Conservation (phyloP, 176 grass and related monocot genomes). For the Aechmea fasciata region DNA sequence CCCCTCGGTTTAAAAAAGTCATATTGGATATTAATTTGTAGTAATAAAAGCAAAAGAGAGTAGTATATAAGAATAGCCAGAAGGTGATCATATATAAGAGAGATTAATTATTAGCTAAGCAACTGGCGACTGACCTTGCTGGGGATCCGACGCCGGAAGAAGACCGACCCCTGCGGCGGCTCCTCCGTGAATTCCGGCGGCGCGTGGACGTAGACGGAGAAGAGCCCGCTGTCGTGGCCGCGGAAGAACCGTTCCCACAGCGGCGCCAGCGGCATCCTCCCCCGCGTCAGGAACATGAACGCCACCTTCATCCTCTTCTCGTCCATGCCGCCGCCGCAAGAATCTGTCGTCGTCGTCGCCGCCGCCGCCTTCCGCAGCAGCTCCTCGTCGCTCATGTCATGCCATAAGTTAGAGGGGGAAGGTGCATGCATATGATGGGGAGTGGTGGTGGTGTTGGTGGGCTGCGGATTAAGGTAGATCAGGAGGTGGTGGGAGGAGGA, state of each 20-base stretch:
- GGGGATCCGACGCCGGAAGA: constrained; percentile 13
- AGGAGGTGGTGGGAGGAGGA: constrained; percentile 3
- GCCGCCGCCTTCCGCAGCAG: constrained; percentile 5
- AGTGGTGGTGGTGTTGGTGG: neutral
- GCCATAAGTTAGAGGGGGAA: neutral
- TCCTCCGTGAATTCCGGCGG: constrained; percentile 21
- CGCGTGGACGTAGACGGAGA: constrained; percentile 27
- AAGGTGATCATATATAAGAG: too few relatives aligned
- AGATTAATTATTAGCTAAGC: too few relatives aligned
- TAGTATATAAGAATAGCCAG: neutral
- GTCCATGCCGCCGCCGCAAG: neutral
- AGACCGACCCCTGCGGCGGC: constrained; percentile 16
- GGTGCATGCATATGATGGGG: neutral
- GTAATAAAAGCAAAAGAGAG: too few relatives aligned
- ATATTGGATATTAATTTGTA: too few relatives aligned
- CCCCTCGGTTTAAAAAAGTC: too few relatives aligned
- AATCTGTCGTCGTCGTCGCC: too few relatives aligned
- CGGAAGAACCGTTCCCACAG: constrained; percentile 31
- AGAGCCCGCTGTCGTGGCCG: constrained; percentile 18
- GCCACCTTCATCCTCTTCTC: constrained; percentile 21
- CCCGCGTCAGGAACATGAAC: constrained; percentile 30
- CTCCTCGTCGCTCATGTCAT: constrained; percentile 11
- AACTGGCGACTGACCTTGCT: constrained; percentile 20
- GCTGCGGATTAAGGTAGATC: neutral
- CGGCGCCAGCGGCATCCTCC: constrained; percentile 22